These are phyloP conservation scores for Ustilago cynodontis DNA, from an alignment of 1,284 basidiomycete species.

Conservation along the genomic window DNA sequence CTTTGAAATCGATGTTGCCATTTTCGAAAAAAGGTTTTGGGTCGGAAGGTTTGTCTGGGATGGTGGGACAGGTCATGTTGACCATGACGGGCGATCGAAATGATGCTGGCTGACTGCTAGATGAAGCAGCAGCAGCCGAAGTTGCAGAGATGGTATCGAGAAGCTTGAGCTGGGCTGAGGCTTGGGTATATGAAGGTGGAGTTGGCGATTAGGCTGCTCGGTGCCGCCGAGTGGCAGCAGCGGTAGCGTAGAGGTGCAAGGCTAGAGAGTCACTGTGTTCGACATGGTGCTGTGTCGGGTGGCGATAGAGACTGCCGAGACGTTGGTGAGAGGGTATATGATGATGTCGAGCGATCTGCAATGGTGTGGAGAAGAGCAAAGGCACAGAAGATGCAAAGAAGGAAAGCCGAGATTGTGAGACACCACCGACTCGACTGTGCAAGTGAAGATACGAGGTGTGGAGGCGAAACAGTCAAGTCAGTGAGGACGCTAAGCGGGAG, in stretches of 20 bases:
- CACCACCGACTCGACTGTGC: neutral
- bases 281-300: neutral
- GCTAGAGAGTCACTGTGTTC: neutral
- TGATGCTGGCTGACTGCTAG: neutral
- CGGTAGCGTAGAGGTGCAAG: neutral
- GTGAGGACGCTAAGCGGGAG: neutral
- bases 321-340: neutral
- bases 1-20: constrained; percentile 76
- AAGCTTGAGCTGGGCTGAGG: neutral
- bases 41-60: constrained; percentile 49
- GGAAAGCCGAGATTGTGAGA: neutral
- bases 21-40: constrained; percentile 75
- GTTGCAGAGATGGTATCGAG: neutral
- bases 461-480: neutral
- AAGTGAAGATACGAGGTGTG: no score
- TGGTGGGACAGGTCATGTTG: constrained; percentile 53
- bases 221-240: neutral
- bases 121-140: constrained; percentile 4
- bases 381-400: neutral
- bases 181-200: neutral
- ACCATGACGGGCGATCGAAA: constrained; percentile 35
- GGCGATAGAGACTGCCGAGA: neutral
- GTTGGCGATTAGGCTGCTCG: neutral
- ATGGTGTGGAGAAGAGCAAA: neutral
- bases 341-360: neutral